Conservation (phyloP, 441 rosid genomes). For the Kokia cookei region DNA sequence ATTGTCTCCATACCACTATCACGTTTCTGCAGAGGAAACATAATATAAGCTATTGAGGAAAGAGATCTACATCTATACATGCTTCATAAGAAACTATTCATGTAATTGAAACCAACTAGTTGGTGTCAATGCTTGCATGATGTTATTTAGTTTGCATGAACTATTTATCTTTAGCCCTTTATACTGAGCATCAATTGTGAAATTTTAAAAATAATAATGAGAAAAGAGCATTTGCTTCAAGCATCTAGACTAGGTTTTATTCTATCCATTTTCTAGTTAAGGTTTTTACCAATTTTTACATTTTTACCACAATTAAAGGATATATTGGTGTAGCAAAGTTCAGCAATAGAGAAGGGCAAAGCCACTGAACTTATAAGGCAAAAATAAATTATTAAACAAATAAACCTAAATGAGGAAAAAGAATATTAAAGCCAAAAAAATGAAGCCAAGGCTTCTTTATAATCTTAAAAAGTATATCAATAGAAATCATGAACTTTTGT, state of each 20-base stretch:
- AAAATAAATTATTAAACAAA: not conserved
- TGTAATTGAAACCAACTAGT: not conserved
- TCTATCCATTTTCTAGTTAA: not conserved
- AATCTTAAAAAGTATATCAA: not conserved
- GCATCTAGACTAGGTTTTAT: not conserved
- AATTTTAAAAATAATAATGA: not conserved
- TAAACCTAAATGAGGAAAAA: not conserved
- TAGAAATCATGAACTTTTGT: not conserved
- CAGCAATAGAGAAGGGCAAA: not conserved
- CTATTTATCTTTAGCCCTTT: not conserved
- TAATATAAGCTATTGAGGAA: constrained; percentile 14
- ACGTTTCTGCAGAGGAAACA: constrained; percentile 55
- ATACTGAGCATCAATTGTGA: no score
- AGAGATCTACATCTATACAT: not conserved
- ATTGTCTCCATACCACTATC: constrained; percentile 50
- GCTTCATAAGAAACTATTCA: not conserved
- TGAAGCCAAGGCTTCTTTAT: not conserved
- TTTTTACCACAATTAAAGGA: not conserved
- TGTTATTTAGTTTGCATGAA: not conserved
- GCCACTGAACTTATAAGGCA: not conserved
- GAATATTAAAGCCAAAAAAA: not conserved
- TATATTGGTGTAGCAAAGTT: not conserved
- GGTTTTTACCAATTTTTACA: not conserved
- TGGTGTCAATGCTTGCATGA: not conserved
- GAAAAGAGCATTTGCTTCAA: not conserved